A percentile compares a stretch with the other conserved stretches of the same genome.
Conservation (phyloP, 2,329 filamentous ascomycete genomes). For the Cyphellophora attinorum region DNA sequence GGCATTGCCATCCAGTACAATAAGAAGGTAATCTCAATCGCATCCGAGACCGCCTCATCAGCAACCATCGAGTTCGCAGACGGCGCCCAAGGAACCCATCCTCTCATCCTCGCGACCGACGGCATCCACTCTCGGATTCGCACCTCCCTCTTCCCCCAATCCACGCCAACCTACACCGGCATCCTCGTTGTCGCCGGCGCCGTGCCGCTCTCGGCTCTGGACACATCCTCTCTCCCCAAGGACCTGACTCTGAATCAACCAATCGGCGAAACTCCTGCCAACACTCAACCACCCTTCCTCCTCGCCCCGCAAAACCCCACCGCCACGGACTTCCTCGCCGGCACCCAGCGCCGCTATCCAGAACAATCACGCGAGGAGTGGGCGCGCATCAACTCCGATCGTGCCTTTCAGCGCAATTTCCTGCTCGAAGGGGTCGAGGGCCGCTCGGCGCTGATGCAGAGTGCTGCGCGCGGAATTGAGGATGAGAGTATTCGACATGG, state of each 20-base stretch:
- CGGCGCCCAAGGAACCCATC: conserved; percentile 24
- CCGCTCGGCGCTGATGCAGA: conserved; percentile 8
- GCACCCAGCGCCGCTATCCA: conserved; percentile 24
- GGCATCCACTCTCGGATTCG: conserved; percentile 51
- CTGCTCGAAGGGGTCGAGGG: conserved; percentile 10
- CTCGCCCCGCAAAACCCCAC: conserved; percentile 27
- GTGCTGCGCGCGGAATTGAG: conserved; percentile 8
- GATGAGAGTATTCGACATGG: conserved; percentile 30
- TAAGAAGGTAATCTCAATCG: conserved; percentile 38
- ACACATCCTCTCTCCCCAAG: neutral
- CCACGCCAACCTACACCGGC: conserved; percentile 42
- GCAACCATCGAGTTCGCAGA: conserved; percentile 41
- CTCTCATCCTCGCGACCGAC: conserved; percentile 47
- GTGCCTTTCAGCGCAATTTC: conserved; percentile 16
- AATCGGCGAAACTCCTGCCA: neutral
- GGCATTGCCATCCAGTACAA: conserved; percentile 37
- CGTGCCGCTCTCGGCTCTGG: conserved; percentile 4
- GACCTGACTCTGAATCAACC: neutral
- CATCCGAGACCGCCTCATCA: conserved; percentile 28
- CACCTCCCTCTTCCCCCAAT: conserved; percentile 39
- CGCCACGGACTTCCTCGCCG: conserved; percentile 26
- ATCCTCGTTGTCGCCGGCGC: conserved; percentile 31
- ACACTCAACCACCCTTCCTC: conserved; percentile 22
- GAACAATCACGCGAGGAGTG: conserved; percentile 25
- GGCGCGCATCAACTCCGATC: conserved; percentile 23